Conservation (phyloP, 2,329 filamentous ascomycete species). For the Juglanconis juglandina region DNA sequence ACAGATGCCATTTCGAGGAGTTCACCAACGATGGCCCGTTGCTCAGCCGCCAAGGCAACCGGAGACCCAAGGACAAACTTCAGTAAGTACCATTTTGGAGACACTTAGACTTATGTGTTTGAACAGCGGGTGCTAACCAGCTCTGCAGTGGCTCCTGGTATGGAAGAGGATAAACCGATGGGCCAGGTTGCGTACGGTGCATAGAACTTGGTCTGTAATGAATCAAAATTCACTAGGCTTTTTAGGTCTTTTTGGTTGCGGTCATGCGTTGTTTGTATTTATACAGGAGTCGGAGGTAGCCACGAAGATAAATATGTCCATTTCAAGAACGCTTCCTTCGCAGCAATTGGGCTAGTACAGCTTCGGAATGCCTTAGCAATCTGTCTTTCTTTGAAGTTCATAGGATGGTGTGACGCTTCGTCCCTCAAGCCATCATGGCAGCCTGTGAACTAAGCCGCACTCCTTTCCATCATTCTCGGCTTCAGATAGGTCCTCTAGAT, state of each 20-base stretch:
- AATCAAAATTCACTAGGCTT: slow-evolving; percentile 24
- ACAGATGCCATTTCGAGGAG: slow-evolving; percentile 96
- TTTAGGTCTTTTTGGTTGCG: slow-evolving; percentile 31
- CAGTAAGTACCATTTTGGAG: slow-evolving; percentile 27
- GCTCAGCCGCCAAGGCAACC: slow-evolving; percentile 85
- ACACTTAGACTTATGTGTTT: too few relatives aligned
- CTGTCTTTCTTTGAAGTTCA: too few relatives aligned
- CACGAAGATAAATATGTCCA: slow-evolving; percentile 20
- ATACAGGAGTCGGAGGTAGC: slow-evolving; percentile 19
- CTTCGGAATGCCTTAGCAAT: too few relatives aligned
- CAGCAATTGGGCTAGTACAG: not conserved
- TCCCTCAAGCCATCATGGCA: too few relatives aligned
- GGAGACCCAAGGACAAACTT: slow-evolving; percentile 76
- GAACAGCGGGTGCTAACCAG: not conserved
- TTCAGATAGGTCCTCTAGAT: too few relatives aligned
- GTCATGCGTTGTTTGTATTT: slow-evolving; percentile 27
- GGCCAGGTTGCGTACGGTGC: slow-evolving; percentile 59
- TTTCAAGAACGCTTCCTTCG: not conserved
- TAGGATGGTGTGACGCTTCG: too few relatives aligned
- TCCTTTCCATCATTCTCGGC: too few relatives aligned
- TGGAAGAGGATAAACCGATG: slow-evolving; percentile 59
- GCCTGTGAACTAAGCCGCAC: too few relatives aligned
- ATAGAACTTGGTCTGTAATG: slow-evolving; percentile 32
- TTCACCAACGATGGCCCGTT: slow-evolving; percentile 97
- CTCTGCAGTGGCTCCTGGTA: slow-evolving; percentile 59